Evolutionary conservation across 2,329 filamentous ascomycete species (phyloP).

Genomic region (Aspergillus ibericus): DNA sequence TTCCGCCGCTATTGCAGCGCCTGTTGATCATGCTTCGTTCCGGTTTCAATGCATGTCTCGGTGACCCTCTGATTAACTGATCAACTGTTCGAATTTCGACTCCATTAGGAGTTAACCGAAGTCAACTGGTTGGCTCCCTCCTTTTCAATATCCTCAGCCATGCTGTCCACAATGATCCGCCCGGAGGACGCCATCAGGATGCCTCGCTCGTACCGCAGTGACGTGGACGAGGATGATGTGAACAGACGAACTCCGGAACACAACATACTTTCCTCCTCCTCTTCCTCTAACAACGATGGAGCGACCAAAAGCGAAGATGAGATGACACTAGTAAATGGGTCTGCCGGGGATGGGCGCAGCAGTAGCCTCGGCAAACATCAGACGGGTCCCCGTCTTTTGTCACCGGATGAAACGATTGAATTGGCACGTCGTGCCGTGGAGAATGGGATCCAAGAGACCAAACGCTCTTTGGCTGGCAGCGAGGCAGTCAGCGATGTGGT

Average conservation of each 20-base stretch:
- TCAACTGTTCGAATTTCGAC: slow-evolving; percentile 10
- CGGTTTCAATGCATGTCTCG: slow-evolving; percentile 11
- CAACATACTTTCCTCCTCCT: slow-evolving; percentile 22
- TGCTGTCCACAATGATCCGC: slow-evolving; percentile 39
- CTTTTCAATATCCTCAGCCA: slow-evolving; percentile 12
- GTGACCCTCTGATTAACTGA: slow-evolving; percentile 18
- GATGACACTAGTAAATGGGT: slow-evolving; percentile 25
- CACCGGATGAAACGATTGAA: slow-evolving; percentile 48
- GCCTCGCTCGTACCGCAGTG: slow-evolving; percentile 31
- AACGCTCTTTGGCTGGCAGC: slow-evolving; percentile 48
- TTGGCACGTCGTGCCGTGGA: slow-evolving; percentile 48
- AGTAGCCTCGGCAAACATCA: slow-evolving; percentile 20
- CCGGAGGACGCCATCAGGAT: slow-evolving; percentile 40
- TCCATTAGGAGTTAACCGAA: not conserved
- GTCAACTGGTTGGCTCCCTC: not conserved
- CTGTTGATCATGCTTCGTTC: slow-evolving; percentile 23
- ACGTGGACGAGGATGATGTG: slow-evolving; percentile 35
- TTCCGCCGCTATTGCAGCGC: slow-evolving; percentile 9
- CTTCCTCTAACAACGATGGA: slow-evolving; percentile 27
- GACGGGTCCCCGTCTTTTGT: slow-evolving; percentile 32
- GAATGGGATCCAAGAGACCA: slow-evolving; percentile 48
- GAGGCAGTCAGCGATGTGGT: slow-evolving; percentile 48
- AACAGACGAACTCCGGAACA: slow-evolving; percentile 30
- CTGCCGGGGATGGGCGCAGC: slow-evolving; percentile 24
- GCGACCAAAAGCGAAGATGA: slow-evolving; percentile 32